These are phyloP conservation scores for Wolfiporia cocos DNA, from an alignment of 1,284 basidiomycete species.

Conservation along the genomic window DNA sequence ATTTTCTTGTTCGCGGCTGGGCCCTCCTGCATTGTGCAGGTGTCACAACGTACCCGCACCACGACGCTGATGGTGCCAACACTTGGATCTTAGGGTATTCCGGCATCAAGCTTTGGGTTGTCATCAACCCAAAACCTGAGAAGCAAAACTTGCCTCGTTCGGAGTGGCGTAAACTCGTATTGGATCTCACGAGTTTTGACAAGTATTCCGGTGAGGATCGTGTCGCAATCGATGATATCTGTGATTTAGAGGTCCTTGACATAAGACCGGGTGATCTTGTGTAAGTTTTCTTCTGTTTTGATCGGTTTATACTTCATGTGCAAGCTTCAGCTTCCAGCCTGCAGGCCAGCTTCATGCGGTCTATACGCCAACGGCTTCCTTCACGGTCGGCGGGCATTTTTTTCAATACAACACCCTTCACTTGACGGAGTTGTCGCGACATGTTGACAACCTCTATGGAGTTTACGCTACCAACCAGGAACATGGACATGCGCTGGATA, in stretches of 20 bases:
- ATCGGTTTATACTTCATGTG: no score
- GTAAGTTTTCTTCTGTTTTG: not conserved
- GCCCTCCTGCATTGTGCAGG: not conserved
- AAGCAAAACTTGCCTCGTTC: not conserved
- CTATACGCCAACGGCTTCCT: not conserved
- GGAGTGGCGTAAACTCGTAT: not conserved
- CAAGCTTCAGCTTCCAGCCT: no score
- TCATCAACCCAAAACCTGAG: not conserved
- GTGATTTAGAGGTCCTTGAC: not conserved
- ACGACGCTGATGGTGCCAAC: not conserved
- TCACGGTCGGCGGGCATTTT: not conserved
- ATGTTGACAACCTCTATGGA: not conserved
- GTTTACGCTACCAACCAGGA: not conserved
- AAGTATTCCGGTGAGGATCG: not conserved
- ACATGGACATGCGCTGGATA: not conserved
- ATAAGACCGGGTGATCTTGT: not conserved
- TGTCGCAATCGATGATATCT: not conserved
- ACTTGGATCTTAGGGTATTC: not conserved
- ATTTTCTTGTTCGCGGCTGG: not conserved
- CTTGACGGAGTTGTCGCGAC: not conserved
- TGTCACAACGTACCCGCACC: not conserved
- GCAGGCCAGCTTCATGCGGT: no score
- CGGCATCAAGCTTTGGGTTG: not conserved
- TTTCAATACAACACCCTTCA: not conserved
- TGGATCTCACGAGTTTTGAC: not conserved